phyloP scores from a whole-genome alignment of 345 rosid genomes.

The Toxicodendron radicans region DNA sequence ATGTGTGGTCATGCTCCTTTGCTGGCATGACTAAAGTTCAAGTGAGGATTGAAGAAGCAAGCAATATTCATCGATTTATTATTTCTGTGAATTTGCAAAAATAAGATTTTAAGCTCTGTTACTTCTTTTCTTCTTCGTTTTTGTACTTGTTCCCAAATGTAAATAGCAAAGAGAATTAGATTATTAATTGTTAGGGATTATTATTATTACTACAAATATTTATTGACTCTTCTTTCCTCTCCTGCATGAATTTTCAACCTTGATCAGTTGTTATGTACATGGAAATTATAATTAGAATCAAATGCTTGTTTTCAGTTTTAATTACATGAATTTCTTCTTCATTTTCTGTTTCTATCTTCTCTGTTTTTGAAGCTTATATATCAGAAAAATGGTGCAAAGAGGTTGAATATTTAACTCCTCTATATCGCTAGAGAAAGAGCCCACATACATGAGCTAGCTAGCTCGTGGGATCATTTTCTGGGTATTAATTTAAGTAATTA shows the following conservation, averaged over 20 bases:
- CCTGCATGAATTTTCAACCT: not conserved
- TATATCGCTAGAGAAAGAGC: too few relatives aligned
- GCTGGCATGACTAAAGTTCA: constrained; percentile 64
- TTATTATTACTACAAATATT: not conserved
- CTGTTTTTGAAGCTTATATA: too few relatives aligned
- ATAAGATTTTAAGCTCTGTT: too few relatives aligned
- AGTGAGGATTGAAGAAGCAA: not conserved
- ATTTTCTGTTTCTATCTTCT: not conserved
- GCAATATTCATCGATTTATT: not conserved
- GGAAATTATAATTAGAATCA: not conserved
- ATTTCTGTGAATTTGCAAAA: too few relatives aligned
- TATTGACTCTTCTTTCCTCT: not conserved
- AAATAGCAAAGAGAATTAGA: constrained; percentile 11
- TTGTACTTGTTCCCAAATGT: constrained; percentile 3
- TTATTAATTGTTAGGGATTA: not conserved
- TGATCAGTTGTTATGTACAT: not conserved
- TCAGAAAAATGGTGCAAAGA: too few relatives aligned
- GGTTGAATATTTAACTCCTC: too few relatives aligned
- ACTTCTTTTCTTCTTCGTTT: constrained; percentile 6
- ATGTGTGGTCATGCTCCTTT: constrained; percentile 81
- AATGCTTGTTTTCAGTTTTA: not conserved
- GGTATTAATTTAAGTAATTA: too few relatives aligned
- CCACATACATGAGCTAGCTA: too few relatives aligned
- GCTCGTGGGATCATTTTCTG: too few relatives aligned
- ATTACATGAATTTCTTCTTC: not conserved